Base-by-base conservation (phyloP, 371 early-diverging fungal species). In the Thermomucor indicae-seudaticae region DNA sequence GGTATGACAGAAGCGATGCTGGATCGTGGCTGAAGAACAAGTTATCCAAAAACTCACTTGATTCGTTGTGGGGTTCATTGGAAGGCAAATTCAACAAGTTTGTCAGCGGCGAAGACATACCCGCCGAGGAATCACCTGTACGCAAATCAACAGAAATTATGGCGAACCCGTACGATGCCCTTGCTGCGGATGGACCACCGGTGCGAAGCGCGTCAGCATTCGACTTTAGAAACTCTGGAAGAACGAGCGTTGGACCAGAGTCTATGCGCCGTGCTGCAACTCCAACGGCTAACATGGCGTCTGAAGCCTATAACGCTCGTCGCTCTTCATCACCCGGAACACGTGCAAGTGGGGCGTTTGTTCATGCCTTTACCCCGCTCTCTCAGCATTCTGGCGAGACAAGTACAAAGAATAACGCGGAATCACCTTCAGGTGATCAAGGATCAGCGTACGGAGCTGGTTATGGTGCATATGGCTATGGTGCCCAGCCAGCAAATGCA, bases 81-180 rank as follows among this genome's bases (percentile, higher is more conserved):
- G 90, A 88, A 53, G 80, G 81, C 32, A 83, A 84, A 16, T 74
- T 90, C 40, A 85, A 83, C 49, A 85, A 83, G 47, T 79, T 91
- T 57, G 80, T 85, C 28, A 78, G 79, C 41, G 86, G 86, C 6
- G 84, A 83, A 44, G 78, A 81, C 42, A 57, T 62, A 7, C 65
- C 75, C 10, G 28, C 58, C 2, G 65, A 71, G 45, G 51, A 77
- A 44, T 54, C 67, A 10, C 50, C 57, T 20, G 39, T 55, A 8
- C 51, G 77, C 51, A 68, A 68, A 60, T 77, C 77, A 10, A 77
- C 71, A 11, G 77, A 77, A 46, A 77, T 77, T 32, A 64, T 72
- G 62, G 62, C 57, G 8, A 51, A 17, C 12, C 49, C 56, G 16
- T 61, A 39, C 30, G 58, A 58, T 38, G 39, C 49, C 5, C 19